A percentile compares a stretch with the other conserved stretches of the same genome.
phyloP scores from a whole-genome alignment of 2,329 filamentous ascomycete genomes.

The Colletotrichum salicis region DNA sequence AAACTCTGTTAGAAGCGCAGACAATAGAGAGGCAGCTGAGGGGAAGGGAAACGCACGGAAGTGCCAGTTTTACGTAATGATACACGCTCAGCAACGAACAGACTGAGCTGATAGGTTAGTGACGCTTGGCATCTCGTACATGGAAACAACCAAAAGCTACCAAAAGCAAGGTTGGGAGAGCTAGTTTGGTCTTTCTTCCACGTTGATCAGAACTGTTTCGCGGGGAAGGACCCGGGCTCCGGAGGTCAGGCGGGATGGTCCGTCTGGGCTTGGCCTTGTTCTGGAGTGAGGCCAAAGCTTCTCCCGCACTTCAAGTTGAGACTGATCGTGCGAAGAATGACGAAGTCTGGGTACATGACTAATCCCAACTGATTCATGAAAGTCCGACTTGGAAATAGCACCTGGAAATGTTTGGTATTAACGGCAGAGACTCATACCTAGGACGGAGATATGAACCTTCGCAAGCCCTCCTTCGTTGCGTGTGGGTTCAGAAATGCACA shows the following conservation, averaged over 20 bases:
- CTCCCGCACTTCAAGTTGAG: not conserved
- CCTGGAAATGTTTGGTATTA: not conserved
- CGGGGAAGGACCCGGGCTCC: slow-evolving; percentile 31
- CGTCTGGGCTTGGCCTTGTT: slow-evolving; percentile 7
- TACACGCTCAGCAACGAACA: slow-evolving; percentile 15
- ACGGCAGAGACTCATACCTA: too few species aligned
- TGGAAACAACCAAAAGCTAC: slow-evolving; percentile 1
- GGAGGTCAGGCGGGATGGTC: slow-evolving; percentile 32
- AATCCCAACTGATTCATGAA: not conserved
- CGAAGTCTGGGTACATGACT: not conserved
- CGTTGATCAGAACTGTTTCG: not conserved
- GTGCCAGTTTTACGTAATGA: slow-evolving; percentile 34
- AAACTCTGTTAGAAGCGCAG: slow-evolving; percentile 3
- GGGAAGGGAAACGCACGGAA: slow-evolving; percentile 29
- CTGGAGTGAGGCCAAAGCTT: not conserved
- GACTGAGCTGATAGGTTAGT: slow-evolving; percentile 16
- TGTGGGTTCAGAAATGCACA: too few species aligned
- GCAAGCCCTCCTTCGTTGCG: too few species aligned
- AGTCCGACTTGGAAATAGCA: not conserved
- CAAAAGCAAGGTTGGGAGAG: slow-evolving; percentile 17
- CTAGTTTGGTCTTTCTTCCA: not conserved
- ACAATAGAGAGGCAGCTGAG: slow-evolving; percentile 8
- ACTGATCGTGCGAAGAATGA: not conserved
- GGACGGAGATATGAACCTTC: too few species aligned
- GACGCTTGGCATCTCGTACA: slow-evolving; percentile 33